Evolutionary conservation across 2,329 filamentous ascomycete genomes (phyloP).

Genomic region (Rhexocercosporidium sp.): DNA sequence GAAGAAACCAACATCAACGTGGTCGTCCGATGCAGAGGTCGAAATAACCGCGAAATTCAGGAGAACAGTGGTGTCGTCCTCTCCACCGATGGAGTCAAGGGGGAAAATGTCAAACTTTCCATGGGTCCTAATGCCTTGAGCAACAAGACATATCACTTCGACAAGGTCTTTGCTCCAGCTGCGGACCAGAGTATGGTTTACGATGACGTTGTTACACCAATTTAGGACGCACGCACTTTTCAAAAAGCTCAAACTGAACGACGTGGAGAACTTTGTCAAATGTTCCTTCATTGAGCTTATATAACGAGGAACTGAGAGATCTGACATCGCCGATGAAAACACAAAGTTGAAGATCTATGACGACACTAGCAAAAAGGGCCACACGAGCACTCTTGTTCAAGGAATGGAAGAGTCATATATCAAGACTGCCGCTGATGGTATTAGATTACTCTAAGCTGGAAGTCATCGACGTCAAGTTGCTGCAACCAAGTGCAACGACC

Average conservation of each 20-base stretch:
- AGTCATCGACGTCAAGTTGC: slow-evolving; percentile 97
- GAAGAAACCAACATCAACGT: slow-evolving; percentile 98
- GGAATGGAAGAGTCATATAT: slow-evolving; percentile 98
- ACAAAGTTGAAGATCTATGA: slow-evolving; percentile 95
- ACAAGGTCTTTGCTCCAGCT: slow-evolving; percentile 94
- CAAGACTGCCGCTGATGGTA: slow-evolving; percentile 80
- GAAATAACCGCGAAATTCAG: slow-evolving; percentile 88
- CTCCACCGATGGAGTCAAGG: slow-evolving; percentile 84
- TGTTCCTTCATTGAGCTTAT: slow-evolving; percentile 98
- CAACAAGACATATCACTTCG: slow-evolving; percentile 96
- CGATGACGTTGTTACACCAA: slow-evolving; percentile 92
- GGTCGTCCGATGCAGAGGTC: slow-evolving; percentile 90
- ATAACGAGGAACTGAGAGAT: slow-evolving; percentile 96
- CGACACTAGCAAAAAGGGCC: slow-evolving; percentile 84
- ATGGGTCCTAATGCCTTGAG: slow-evolving; percentile 92
- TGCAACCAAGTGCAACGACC: slow-evolving; percentile 98
- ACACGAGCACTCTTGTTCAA: slow-evolving; percentile 87
- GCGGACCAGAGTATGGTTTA: slow-evolving; percentile 94
- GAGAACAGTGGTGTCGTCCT: slow-evolving; percentile 97
- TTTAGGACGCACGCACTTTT: slow-evolving; percentile 91
- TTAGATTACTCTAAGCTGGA: slow-evolving; percentile 85
- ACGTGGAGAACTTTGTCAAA: slow-evolving; percentile 86
- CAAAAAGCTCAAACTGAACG: slow-evolving; percentile 77
- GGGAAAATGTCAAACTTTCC: slow-evolving; percentile 80
- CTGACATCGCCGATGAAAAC: slow-evolving; percentile 82